Conservation (phyloP, 495 filamentous ascomycete genomes). For the Aspergillus asperescens region DNA sequence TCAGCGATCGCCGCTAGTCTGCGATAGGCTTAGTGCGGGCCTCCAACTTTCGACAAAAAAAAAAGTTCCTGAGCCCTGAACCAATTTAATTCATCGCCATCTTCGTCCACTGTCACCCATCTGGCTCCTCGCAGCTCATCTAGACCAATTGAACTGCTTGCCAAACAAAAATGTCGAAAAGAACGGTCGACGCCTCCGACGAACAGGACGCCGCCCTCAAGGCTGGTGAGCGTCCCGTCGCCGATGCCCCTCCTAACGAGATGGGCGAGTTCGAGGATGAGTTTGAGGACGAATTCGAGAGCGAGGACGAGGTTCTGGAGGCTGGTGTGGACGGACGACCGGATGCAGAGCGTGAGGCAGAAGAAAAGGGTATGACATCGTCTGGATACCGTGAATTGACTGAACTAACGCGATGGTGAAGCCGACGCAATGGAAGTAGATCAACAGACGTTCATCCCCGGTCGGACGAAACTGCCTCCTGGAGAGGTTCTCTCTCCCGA, state of each 20-base stretch:
- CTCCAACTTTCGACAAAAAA: conserved; percentile 19
- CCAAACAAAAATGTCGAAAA: conserved; percentile 74
- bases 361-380: conserved; percentile 57
- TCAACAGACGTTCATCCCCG: conserved; percentile 86
- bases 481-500: conserved; percentile 90
- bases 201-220: conserved; percentile 57
- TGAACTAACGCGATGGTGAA: conserved; percentile 20
- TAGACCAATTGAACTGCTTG: conserved; percentile 4
- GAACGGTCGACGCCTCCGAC: conserved; percentile 53
- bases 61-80: conserved; percentile 34
- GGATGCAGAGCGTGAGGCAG: conserved; percentile 86
- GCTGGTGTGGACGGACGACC: conserved; percentile 89
- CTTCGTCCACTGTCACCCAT: conserved; percentile 14
- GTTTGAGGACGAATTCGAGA: conserved; percentile 19
- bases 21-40: conserved; percentile 34
- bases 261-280: conserved; percentile 21
- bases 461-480: conserved; percentile 75
- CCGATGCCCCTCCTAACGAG: conserved; percentile 29
- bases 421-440: conserved; percentile 89
- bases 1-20: conserved; percentile 37
- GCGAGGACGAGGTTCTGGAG: conserved; percentile 92
- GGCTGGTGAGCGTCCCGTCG: conserved; percentile 58
- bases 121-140: conserved; percentile 21
- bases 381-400: neutral
- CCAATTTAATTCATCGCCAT: neutral